Evolutionary conservation across 2,329 filamentous ascomycete genomes (phyloP).

Genomic region (Stachybotrys chlorohalonatus): DNA sequence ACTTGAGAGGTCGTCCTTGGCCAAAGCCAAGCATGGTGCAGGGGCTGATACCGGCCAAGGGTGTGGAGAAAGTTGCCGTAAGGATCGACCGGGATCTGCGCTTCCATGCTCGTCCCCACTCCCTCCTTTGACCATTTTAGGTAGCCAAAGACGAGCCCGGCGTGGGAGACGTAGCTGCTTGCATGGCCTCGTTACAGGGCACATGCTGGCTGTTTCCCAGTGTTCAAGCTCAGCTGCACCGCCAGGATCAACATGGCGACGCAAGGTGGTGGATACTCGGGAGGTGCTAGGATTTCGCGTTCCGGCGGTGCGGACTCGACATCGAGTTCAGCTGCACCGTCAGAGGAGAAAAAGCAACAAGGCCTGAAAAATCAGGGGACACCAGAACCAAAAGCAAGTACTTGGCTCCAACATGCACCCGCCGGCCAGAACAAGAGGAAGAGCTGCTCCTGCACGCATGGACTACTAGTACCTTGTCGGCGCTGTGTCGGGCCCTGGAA

Average conservation of each 20-base stretch:
- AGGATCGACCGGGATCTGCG: neutral
- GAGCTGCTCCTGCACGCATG: no score
- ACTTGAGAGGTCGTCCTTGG: no score
- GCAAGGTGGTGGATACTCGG: no score
- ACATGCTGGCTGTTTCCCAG: neutral
- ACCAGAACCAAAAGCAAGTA: no score
- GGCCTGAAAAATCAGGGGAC: no score
- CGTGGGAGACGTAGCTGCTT: neutral
- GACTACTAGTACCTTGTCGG: no score
- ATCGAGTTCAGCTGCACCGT: neutral
- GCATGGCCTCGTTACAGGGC: neutral
- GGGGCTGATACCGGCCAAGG: neutral
- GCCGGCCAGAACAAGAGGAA: no score
- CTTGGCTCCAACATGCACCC: no score
- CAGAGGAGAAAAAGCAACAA: neutral
- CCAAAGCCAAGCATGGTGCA: neutral
- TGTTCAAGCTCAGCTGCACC: neutral
- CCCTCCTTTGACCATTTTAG: neutral
- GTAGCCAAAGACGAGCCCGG: neutral
- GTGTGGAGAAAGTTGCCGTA: neutral
- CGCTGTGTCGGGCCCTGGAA: no score
- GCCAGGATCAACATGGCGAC: neutral
- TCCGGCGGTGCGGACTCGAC: neutral
- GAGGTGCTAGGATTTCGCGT: neutral
- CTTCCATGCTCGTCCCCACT: neutral